phyloP scores from a whole-genome alignment of 768 basidiomycete genomes.

The Rhodotorula taiwanensis region DNA sequence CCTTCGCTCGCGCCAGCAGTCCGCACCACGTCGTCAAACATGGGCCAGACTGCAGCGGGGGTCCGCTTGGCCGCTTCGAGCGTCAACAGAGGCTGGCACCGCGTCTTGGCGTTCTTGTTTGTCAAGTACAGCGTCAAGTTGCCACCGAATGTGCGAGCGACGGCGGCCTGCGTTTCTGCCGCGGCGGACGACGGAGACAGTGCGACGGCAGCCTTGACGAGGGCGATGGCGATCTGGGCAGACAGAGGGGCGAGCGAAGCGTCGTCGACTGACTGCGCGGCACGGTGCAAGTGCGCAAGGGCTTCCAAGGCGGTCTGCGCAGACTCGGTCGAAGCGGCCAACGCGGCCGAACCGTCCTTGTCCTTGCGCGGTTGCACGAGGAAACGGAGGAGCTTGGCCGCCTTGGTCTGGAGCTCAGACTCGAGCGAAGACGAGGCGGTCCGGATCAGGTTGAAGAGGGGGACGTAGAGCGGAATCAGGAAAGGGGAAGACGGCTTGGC shows the following conservation, averaged over 20 bases:
- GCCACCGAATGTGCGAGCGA: slow-evolving; percentile 17
- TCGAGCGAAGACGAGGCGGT: slow-evolving; percentile 62
- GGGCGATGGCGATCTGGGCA: slow-evolving; percentile 27
- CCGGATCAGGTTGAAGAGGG: slow-evolving; percentile 68
- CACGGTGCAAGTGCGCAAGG: slow-evolving; percentile 29
- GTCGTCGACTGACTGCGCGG: slow-evolving; percentile 19
- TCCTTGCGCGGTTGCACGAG: slow-evolving; percentile 31
- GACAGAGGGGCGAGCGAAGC: slow-evolving; percentile 22
- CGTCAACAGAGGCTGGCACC: slow-evolving; percentile 28
- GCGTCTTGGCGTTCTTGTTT: slow-evolving; percentile 37
- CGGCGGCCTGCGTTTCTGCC: not conserved
- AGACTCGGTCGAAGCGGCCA: slow-evolving; percentile 4
- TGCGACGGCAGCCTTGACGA: slow-evolving; percentile 29
- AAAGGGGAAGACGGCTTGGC: slow-evolving; percentile 69
- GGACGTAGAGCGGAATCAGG: slow-evolving; percentile 60
- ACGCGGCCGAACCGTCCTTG: not conserved
- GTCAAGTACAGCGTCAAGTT: slow-evolving; percentile 29
- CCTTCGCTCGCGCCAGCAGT: slow-evolving; percentile 41
- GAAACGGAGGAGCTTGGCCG: slow-evolving; percentile 59
- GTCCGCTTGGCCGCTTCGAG: slow-evolving; percentile 21
- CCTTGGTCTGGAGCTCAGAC: slow-evolving; percentile 80
- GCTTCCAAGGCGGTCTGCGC: slow-evolving; percentile 27
- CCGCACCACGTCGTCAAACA: slow-evolving; percentile 52
- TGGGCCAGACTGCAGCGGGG: slow-evolving; percentile 22
- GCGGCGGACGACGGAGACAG: slow-evolving; percentile 1